phyloP scores from a whole-genome alignment of 2,329 filamentous ascomycete genomes.

The Cadophora luteo-olivacea region DNA sequence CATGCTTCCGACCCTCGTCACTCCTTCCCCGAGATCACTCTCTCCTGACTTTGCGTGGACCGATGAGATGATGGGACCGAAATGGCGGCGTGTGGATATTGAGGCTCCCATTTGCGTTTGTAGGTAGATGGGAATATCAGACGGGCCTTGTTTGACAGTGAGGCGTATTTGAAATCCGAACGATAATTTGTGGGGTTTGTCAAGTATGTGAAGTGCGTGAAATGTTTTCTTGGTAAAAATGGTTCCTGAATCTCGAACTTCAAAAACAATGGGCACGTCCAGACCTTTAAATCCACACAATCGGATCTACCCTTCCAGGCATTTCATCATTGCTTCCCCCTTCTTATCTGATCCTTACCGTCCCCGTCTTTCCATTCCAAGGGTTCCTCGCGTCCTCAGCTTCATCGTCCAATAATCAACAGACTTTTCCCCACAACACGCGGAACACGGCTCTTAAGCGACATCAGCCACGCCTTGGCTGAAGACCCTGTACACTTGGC shows the following conservation, averaged over 20 bases:
- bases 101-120: constrained; percentile 8
- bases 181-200: not conserved
- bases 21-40: not conserved
- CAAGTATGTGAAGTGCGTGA: not conserved
- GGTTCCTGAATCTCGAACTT: not conserved
- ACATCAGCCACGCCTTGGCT: constrained; percentile 10
- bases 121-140: not conserved
- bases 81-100: constrained; percentile 5
- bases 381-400: not conserved
- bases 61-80: constrained; percentile 9
- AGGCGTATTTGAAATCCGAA: not conserved
- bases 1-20: not conserved
- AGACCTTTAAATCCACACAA: constrained; percentile 7
- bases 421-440: not conserved
- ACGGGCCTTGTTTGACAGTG: not conserved
- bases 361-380: not conserved
- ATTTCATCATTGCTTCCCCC: not conserved
- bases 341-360: not conserved
- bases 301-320: not conserved
- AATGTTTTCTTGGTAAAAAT: not conserved
- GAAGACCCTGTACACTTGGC: not conserved
- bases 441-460: constrained; percentile 7
- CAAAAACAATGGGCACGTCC: not conserved
- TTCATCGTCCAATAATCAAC: not conserved
- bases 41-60: not conserved